These are phyloP conservation scores for Rhypophila decipiens DNA, from an alignment of 495 filamentous ascomycete species.

Conservation along the genomic window DNA sequence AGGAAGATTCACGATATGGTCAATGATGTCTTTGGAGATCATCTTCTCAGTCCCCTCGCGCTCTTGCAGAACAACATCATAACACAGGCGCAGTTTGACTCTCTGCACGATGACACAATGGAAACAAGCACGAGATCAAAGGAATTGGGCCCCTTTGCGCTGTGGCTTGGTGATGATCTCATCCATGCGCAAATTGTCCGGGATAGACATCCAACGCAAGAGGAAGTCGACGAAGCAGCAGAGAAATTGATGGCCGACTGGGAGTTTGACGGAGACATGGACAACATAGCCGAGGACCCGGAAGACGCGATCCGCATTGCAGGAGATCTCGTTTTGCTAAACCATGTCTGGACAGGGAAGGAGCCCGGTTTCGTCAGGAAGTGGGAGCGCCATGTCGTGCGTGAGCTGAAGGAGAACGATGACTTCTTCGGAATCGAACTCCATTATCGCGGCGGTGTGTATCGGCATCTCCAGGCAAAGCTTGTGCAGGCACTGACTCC, in stretches of 20 bases:
- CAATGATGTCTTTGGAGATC: slow-evolving; percentile 42
- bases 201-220: slow-evolving; percentile 9
- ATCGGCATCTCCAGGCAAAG: slow-evolving; percentile 32
- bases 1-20: slow-evolving; percentile 38
- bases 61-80: slow-evolving; percentile 53
- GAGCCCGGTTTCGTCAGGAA: slow-evolving; percentile 8
- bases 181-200: slow-evolving; percentile 19
- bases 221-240: slow-evolving; percentile 23
- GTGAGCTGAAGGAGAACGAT: neutral
- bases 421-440: slow-evolving; percentile 30
- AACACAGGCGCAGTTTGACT: slow-evolving; percentile 52
- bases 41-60: slow-evolving; percentile 38
- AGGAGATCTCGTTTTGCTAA: slow-evolving; percentile 25
- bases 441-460: slow-evolving; percentile 30
- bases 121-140: slow-evolving; percentile 28
- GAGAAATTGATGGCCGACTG: slow-evolving; percentile 22
- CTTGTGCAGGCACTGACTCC: slow-evolving; percentile 19
- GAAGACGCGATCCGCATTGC: slow-evolving; percentile 29
- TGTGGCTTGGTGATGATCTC: slow-evolving; percentile 55
- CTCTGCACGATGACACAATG: slow-evolving; percentile 55
- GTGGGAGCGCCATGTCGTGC: slow-evolving; percentile 10
- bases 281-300: slow-evolving; percentile 35
- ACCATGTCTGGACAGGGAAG: slow-evolving; percentile 32
- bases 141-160: slow-evolving; percentile 42
- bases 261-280: slow-evolving; percentile 29